A percentile compares a stretch with the other conserved stretches of the same genome.
phyloP scores from a whole-genome alignment of 768 basidiomycete genomes.

The Cyclocybe cylindracea region DNA sequence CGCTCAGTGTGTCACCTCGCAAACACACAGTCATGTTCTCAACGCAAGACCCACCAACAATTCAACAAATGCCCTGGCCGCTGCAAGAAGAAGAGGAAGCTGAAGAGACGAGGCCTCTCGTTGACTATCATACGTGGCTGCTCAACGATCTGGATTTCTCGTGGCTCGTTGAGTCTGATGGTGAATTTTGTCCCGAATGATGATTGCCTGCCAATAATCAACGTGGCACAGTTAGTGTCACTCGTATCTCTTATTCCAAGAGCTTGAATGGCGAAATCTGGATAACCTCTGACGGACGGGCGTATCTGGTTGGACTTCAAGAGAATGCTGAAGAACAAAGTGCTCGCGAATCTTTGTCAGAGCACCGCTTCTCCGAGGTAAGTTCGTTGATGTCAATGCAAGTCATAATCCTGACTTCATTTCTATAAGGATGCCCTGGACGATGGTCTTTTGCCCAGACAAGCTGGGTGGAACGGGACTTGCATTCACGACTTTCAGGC shows the following conservation, averaged over 20 bases:
- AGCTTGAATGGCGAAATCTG: conserved; percentile 71
- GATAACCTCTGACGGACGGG: conserved; percentile 85
- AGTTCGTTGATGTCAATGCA: background rate
- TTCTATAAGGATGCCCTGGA: conserved; percentile 4
- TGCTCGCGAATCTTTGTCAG: conserved; percentile 17
- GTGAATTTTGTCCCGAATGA: conserved; percentile 35
- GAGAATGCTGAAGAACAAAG: conserved; percentile 34
- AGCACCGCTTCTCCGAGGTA: conserved; percentile 24
- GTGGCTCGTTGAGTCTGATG: conserved; percentile 76
- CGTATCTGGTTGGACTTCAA: conserved; percentile 71
- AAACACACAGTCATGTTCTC: conserved; percentile 72
- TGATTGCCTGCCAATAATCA: background rate
- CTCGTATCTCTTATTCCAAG: conserved; percentile 59
- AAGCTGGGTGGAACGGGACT: conserved; percentile 67
- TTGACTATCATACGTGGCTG: conserved; percentile 57
- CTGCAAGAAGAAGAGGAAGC: conserved; percentile 39
- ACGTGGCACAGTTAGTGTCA: conserved; percentile 55
- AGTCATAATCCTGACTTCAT: background rate
- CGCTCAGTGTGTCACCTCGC: conserved; percentile 70
- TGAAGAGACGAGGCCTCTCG: conserved; percentile 29
- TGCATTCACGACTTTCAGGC: conserved; percentile 77
- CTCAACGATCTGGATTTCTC: conserved; percentile 54
- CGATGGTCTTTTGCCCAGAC: conserved; percentile 18
- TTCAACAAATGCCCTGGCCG: conserved; percentile 89
- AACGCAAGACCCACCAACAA: conserved; percentile 69